These are phyloP conservation scores for Aspergillus bridgeri DNA, from an alignment of 495 filamentous ascomycete species.

Conservation along the genomic window DNA sequence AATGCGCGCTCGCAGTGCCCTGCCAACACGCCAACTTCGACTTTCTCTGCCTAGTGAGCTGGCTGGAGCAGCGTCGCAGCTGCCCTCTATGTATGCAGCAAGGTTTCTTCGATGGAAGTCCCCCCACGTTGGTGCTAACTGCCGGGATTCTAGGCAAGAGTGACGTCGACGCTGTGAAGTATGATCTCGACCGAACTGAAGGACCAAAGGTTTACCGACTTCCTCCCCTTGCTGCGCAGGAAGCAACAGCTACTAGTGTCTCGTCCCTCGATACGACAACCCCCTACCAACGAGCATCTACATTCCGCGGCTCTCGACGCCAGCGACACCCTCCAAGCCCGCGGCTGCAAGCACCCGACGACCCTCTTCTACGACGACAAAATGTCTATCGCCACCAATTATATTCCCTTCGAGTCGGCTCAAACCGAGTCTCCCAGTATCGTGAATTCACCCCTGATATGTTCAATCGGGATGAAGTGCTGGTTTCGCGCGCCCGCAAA, in stretches of 20 bases:
- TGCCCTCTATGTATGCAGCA: constrained; percentile 68
- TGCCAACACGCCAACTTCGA: constrained; percentile 82
- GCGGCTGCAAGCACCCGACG: constrained; percentile 37
- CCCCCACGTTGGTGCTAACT: constrained; percentile 7
- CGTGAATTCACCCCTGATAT: constrained; percentile 66
- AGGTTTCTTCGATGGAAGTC: not conserved
- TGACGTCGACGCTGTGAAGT: constrained; percentile 63
- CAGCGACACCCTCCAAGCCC: constrained; percentile 23
- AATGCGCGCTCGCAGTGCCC: constrained; percentile 65
- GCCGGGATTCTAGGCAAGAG: constrained; percentile 53
- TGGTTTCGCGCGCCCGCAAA: constrained; percentile 76
- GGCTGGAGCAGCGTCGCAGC: constrained; percentile 67
- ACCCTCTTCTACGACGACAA: constrained; percentile 64
- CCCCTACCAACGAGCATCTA: constrained; percentile 2
- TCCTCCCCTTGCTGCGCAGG: constrained; percentile 17
- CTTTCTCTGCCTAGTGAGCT: constrained; percentile 78
- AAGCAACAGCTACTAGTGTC: not conserved
- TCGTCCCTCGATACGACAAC: not conserved
- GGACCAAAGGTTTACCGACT: constrained; percentile 56
- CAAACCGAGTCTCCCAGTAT: constrained; percentile 76
- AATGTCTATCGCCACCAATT: constrained; percentile 72
- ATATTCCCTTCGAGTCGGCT: constrained; percentile 82
- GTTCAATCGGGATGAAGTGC: constrained; percentile 60
- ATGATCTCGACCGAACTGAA: constrained; percentile 51
- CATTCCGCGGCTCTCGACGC: constrained; percentile 17